phyloP scores from a whole-genome alignment of 2,329 filamentous ascomycete genomes.

The Leptographium radiaticola region DNA sequence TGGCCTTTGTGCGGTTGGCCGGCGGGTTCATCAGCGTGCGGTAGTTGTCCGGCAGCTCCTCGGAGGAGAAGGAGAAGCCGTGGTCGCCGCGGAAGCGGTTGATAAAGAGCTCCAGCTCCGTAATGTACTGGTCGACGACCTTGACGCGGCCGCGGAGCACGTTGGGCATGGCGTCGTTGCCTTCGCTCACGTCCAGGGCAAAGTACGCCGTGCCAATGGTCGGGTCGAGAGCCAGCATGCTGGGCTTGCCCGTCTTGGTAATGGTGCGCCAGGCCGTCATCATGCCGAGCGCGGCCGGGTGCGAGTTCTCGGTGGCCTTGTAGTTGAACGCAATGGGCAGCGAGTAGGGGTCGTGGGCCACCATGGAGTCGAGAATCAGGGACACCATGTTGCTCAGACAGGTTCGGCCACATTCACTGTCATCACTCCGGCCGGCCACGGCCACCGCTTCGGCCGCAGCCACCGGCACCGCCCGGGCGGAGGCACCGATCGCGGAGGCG shows the following conservation, averaged over 20 bases:
- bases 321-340: background rate
- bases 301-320: background rate
- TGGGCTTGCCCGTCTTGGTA: background rate
- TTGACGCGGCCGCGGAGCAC: background rate
- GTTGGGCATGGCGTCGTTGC: background rate
- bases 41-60: background rate
- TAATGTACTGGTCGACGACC: background rate
- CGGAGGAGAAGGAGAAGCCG: background rate
- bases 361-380: background rate
- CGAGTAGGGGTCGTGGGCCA: background rate
- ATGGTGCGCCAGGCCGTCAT: background rate
- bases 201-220: background rate
- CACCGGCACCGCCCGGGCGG: background rate
- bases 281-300: background rate
- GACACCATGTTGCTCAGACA: background rate
- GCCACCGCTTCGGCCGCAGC: too few species aligned
- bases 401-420: background rate
- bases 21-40: background rate
- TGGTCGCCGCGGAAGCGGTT: constrained; percentile 1
- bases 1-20: background rate
- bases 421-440: background rate
- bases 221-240: background rate
- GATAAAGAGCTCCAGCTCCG: background rate
- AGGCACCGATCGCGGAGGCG: background rate
- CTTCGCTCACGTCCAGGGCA: background rate